Evolutionary conservation across 768 basidiomycete genomes (phyloP).

Genomic region (Xerocomus spinulosus): DNA sequence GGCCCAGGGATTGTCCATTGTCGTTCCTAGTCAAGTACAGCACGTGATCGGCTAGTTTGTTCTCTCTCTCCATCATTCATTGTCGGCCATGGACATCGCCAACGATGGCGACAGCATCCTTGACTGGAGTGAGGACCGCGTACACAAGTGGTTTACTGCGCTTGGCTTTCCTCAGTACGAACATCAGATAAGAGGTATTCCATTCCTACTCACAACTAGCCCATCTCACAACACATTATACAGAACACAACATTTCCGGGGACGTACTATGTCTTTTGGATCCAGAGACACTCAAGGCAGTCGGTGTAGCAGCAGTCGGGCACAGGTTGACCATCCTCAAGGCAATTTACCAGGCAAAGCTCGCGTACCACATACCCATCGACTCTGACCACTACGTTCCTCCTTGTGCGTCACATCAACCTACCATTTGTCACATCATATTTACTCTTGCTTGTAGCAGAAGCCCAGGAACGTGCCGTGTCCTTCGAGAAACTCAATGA

Average conservation of each 20-base stretch:
- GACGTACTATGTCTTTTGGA: constrained; percentile 84
- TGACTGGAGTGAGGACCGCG: constrained; percentile 75
- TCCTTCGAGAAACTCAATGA: constrained; percentile 64
- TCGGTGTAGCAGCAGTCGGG: constrained; percentile 88
- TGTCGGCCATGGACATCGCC: constrained; percentile 26
- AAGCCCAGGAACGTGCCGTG: constrained; percentile 50
- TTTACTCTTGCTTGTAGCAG: constrained; percentile 38
- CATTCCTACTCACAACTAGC: neutral
- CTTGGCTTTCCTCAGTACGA: constrained; percentile 88
- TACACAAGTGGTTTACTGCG: constrained; percentile 69
- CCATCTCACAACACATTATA: constrained; percentile 3
- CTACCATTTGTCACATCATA: neutral
- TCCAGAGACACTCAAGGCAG: constrained; percentile 75
- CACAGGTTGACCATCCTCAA: constrained; percentile 90
- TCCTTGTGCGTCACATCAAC: constrained; percentile 57
- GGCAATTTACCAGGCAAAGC: constrained; percentile 85
- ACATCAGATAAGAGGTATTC: constrained; percentile 66
- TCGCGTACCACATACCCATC: constrained; percentile 76
- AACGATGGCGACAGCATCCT: constrained; percentile 34
- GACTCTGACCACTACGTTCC: constrained; percentile 84
- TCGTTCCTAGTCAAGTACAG: neutral
- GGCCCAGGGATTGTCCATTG: constrained; percentile 76
- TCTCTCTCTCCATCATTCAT: constrained; percentile 3
- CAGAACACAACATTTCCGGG: constrained; percentile 90
- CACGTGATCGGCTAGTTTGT: constrained; percentile 19